Percentiles rank a stretch among this genome's conserved stretches.
Conservation (phyloP, 192 early-diverging fungal genomes). For the Funneliformis geosporum region DNA sequence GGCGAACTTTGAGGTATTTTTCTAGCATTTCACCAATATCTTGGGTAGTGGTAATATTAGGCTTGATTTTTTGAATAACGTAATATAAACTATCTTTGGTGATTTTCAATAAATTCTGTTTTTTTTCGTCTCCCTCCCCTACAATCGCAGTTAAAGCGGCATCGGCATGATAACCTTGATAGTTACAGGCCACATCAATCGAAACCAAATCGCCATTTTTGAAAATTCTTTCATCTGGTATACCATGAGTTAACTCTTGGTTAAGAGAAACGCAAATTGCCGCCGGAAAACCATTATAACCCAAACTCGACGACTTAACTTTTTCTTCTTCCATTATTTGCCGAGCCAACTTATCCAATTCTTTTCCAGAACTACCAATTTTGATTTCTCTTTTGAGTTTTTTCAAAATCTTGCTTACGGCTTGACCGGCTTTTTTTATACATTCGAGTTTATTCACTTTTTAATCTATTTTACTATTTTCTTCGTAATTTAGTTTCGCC, state of each 20-base stretch:
- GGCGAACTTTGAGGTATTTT: conserved; percentile 11
- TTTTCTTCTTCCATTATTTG: too few species aligned
- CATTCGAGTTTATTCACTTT: too few species aligned
- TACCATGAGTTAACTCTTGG: conserved; percentile 16
- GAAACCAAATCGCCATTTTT: conserved; percentile 23
- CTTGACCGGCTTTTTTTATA: too few species aligned
- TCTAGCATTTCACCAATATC: conserved; percentile 18
- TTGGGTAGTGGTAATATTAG: conserved; percentile 19
- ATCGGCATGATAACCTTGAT: conserved; percentile 24
- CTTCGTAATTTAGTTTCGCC: too few species aligned
- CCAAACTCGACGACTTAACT: too few species aligned
- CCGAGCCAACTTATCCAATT: too few species aligned
- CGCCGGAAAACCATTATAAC: too few species aligned
- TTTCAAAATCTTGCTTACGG: too few species aligned
- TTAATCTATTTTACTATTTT: too few species aligned
- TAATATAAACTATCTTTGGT: conserved; percentile 23
- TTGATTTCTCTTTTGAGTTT: too few species aligned
- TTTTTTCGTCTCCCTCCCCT: conserved; percentile 11
- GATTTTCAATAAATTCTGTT: conserved; percentile 12
- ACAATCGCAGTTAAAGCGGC: conserved; percentile 9
- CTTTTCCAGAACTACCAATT: too few species aligned
- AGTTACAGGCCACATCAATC: conserved; percentile 6
- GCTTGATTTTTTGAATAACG: conserved; percentile 19
- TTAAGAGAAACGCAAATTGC: conserved; percentile 24
- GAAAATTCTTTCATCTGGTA: neutral